phyloP scores from a whole-genome alignment of 148 eudicot species.

The Fagopyrum tataricum region DNA sequence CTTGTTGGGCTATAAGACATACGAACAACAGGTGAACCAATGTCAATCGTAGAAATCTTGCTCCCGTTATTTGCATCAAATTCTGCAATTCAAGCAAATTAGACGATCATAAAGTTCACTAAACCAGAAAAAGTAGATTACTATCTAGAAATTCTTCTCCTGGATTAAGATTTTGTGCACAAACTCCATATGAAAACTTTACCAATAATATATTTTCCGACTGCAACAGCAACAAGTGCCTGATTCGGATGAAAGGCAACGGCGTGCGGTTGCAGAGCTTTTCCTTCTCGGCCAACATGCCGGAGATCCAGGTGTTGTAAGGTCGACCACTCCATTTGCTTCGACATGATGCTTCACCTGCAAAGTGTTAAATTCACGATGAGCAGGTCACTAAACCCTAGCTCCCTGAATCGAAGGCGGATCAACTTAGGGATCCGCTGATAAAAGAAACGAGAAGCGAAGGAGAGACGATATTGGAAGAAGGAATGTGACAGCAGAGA shows the following conservation, averaged over 20 bases:
- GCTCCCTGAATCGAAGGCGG: not conserved
- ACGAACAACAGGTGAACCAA: slow-evolving; percentile 79
- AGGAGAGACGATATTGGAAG: not conserved
- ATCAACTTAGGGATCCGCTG: slow-evolving; percentile 3
- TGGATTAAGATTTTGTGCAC: not conserved
- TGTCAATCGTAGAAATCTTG: slow-evolving; percentile 84
- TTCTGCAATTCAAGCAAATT: slow-evolving; percentile 37
- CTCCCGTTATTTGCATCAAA: slow-evolving; percentile 87
- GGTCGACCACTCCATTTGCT: slow-evolving; percentile 87
- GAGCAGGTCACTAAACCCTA: not conserved
- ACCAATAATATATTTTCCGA: slow-evolving; percentile 77
- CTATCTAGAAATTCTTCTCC: not conserved
- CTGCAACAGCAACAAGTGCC: slow-evolving; percentile 66
- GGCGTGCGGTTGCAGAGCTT: slow-evolving; percentile 88
- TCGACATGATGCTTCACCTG: slow-evolving; percentile 9
- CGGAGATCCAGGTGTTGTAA: slow-evolving; percentile 94
- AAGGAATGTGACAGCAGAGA: not conserved
- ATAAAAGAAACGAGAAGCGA: slow-evolving; percentile 15
- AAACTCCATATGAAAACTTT: not conserved
- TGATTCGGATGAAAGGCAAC: slow-evolving; percentile 89
- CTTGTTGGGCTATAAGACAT: slow-evolving; percentile 86
- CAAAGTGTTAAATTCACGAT: not conserved
- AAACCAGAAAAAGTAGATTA: not conserved
- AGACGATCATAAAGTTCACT: not conserved
- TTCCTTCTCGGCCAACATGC: slow-evolving; percentile 84